Percentiles rank a stretch among this genome's conserved stretches.
Conservation (phyloP, 148 eudicot genomes). For the Spergularia bocconei region DNA sequence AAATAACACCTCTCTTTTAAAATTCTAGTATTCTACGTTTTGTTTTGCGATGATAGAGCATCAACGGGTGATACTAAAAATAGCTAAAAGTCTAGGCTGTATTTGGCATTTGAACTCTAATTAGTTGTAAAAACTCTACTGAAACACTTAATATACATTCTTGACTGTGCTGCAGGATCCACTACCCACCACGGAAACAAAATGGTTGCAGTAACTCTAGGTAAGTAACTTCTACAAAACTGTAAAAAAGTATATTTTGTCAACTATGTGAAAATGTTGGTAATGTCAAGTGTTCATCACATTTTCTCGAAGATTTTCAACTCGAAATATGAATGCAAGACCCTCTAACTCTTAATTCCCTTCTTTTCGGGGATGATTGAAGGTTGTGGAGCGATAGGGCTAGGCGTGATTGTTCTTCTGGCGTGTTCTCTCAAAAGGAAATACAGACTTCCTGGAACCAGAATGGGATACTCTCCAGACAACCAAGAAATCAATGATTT, state of each 20-base stretch:
- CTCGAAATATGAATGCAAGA: not conserved
- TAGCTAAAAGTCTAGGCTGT: too few relatives aligned
- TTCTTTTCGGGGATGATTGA: not conserved
- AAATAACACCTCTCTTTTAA: too few relatives aligned
- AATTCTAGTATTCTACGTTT: too few relatives aligned
- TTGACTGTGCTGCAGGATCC: too few relatives aligned
- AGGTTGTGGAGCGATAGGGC: not conserved
- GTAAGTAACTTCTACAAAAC: not conserved
- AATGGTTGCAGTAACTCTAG: not conserved
- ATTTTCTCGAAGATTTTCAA: not conserved
- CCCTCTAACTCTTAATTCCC: not conserved
- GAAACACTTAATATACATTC: too few relatives aligned
- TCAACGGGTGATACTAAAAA: not conserved
- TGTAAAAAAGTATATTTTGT: not conserved
- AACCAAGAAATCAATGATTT: slow-evolving; percentile 1
- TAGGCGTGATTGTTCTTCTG: not conserved
- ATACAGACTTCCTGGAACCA: not conserved
- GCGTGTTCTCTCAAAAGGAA: not conserved
- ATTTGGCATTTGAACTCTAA: too few relatives aligned
- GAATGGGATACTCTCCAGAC: not conserved
- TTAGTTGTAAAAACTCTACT: too few relatives aligned
- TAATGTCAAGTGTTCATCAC: not conserved
- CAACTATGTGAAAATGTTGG: not conserved
- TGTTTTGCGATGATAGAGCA: not conserved
- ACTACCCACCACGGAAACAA: not conserved